Base-by-base conservation (phyloP, 352 stramenopile species). In the Phytophthora megakarya region DNA sequence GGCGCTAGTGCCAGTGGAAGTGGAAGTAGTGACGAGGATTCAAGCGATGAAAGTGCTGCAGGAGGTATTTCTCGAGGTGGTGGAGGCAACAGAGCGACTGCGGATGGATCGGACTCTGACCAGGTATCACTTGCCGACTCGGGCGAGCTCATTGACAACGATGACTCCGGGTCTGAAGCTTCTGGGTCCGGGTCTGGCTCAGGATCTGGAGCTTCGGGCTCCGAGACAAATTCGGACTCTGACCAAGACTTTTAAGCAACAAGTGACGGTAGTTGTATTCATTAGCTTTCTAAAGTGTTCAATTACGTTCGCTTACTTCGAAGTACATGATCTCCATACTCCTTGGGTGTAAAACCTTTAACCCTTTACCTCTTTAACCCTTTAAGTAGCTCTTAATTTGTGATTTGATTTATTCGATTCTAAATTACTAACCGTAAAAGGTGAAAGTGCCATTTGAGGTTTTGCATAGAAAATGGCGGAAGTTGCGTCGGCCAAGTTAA, bases 101-200 rank as follows among this genome's bases (percentile, higher is more conserved):
- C 33, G 21, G 53, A 55, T 30, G 82, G 68, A 18, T 91, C 81
- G 11, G 84, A 91, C 69, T 92, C 81, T 66, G 86, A 93, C 30
- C 79, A 95, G 32, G 84, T 95, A 5, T 95, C 86, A 4, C 64
- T 95, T 58, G 86, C 86, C 33, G 86, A 95, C 63, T 95, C 86
- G 44, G 81, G 73, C 0, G 84, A 94, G 52, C 73, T 93, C 23
- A 92, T 93, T 53, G 86, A 89, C 69, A 92, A 95, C 49, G 81
- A 94, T 61, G 88, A 96, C 43, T 89, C 80, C 0, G 81, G 75
- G 33, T 78, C 80, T n/a, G 76, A 76, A 15, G 70, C 73, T 4
- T 90, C 77, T 5, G 79, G 73, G n/a, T 90, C 83, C n/a, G 81
- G 84, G 32, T n/a, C n/a, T 67, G 84, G 81, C 43, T 89, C 80